Evolutionary conservation across 2,329 filamentous ascomycete genomes (phyloP).

Genomic region (Hypoxylon sp.): DNA sequence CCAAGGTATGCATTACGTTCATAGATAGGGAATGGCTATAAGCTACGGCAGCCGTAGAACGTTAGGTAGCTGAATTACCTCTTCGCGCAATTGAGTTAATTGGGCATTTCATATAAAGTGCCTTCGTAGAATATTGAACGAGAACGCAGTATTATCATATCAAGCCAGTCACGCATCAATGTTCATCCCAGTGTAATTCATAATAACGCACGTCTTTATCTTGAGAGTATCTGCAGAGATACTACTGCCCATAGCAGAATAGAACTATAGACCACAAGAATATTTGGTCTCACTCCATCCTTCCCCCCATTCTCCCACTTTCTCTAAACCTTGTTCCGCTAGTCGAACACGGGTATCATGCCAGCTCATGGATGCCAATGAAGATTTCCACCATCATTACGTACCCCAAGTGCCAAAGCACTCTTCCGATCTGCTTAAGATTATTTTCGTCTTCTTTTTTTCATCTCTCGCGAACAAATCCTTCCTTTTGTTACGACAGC

Average conservation of each 20-base stretch:
- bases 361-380: slow-evolving; percentile 34
- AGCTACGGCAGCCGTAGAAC: too few species aligned
- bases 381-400: slow-evolving; percentile 21
- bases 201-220: slow-evolving; percentile 4
- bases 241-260: slow-evolving; percentile 19
- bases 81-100: too few species aligned
- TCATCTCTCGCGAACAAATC: too few species aligned
- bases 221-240: slow-evolving; percentile 15
- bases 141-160: neutral
- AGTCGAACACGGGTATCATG: slow-evolving; percentile 33
- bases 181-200: neutral
- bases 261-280: slow-evolving; percentile 25
- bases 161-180: neutral
- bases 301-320: too few species aligned
- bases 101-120: too few species aligned
- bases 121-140: neutral
- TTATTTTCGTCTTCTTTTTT: too few species aligned
- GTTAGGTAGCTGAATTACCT: too few species aligned
- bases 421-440: neutral
- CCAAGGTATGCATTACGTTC: too few species aligned
- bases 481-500: neutral
- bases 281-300: slow-evolving; percentile 27
- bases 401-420: slow-evolving; percentile 2
- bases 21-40: too few species aligned
- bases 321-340: slow-evolving; percentile 31